Conservation (phyloP, 2,329 filamentous ascomycete species). For the Aciculosporium take region DNA sequence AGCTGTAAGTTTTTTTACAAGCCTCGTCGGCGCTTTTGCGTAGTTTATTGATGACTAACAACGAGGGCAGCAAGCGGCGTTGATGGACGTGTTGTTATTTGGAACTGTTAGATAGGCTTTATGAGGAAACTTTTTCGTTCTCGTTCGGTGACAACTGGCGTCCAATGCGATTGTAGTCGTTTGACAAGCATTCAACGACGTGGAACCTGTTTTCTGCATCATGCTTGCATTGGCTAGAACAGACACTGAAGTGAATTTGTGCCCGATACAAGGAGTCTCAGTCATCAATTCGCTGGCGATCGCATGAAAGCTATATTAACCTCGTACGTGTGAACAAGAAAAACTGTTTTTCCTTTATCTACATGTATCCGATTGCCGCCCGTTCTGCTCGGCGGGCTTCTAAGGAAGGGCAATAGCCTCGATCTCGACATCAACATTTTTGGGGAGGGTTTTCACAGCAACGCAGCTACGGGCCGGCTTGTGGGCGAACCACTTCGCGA, state of each 20-base stretch:
- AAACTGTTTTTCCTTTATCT: neutral
- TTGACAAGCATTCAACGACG: neutral
- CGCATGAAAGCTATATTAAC: neutral
- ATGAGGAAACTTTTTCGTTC: neutral
- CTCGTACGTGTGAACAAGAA: neutral
- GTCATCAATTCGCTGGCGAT: neutral
- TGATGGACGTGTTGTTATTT: conserved; percentile 70
- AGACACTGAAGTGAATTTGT: neutral
- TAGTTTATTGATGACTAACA: conserved; percentile 13
- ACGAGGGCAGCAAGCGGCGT: conserved; percentile 54
- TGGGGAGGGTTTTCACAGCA: conserved; percentile 76
- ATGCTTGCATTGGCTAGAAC: neutral
- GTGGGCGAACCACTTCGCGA: conserved; percentile 68
- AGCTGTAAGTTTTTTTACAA: conserved; percentile 54
- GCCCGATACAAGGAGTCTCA: neutral
- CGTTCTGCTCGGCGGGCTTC: conserved; percentile 6
- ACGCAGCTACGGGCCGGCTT: conserved; percentile 85
- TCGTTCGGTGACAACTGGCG: neutral
- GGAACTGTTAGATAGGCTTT: conserved; percentile 40
- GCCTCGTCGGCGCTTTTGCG: neutral
- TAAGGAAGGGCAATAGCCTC: conserved; percentile 67
- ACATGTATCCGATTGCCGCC: too few relatives aligned
- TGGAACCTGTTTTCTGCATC: neutral
- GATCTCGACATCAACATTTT: conserved; percentile 78
- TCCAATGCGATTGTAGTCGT: neutral